phyloP scores from a whole-genome alignment of 225 moss, liverwort and hornwort genomes.

The Pseudisothecium myosuroides region DNA sequence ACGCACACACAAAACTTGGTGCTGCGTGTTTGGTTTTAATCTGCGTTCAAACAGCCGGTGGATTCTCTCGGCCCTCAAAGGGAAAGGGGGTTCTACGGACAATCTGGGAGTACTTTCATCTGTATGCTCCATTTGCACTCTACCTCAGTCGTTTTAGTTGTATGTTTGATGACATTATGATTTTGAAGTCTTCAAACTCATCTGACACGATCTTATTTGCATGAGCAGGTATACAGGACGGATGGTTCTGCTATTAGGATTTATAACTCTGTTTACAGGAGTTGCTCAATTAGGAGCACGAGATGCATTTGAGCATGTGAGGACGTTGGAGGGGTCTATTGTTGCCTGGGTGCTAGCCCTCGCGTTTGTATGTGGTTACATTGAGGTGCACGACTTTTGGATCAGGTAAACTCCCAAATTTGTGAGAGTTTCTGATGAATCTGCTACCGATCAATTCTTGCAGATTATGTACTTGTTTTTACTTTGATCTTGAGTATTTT shows the following conservation, averaged over 20 bases:
- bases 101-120: slow-evolving; percentile 73
- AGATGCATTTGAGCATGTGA: slow-evolving; percentile 74
- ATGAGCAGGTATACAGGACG: slow-evolving; percentile 50
- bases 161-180: not conserved
- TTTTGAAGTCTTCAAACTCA: not conserved
- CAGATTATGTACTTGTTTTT: not conserved
- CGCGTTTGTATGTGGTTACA: slow-evolving; percentile 64
- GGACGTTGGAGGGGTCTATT: slow-evolving; percentile 69
- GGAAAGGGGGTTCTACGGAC: slow-evolving; percentile 41
- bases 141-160: not conserved
- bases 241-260: slow-evolving; percentile 55
- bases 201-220: slow-evolving; percentile 3
- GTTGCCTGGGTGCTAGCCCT: slow-evolving; percentile 78
- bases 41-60: slow-evolving; percentile 57
- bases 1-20: slow-evolving; percentile 78
- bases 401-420: slow-evolving; percentile 19
- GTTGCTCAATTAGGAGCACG: slow-evolving; percentile 69
- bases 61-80: slow-evolving; percentile 68
- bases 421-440: not conserved
- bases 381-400: slow-evolving; percentile 87
- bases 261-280: slow-evolving; percentile 74
- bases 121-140: slow-evolving; percentile 20
- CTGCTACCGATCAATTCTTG: not conserved
- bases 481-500: not conserved
- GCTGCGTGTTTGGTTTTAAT: slow-evolving; percentile 53